Conservation (phyloP, 257 asterid genomes). For the Forsythia suspensa region DNA sequence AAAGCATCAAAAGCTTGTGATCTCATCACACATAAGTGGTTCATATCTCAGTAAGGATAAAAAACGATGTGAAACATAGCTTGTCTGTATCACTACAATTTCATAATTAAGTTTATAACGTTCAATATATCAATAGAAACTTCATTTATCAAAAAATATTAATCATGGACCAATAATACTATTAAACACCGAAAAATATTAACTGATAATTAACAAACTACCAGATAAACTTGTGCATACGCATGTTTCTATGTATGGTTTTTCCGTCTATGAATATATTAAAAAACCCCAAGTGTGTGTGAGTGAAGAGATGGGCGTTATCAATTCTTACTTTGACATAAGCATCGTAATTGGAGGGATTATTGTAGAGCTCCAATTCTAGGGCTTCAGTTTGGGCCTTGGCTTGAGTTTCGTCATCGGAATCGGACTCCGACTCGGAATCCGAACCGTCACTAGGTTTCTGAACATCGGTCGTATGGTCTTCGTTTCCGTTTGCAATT, state of each 20-base stretch:
- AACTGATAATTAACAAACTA: too few species aligned
- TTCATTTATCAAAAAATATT: neutral
- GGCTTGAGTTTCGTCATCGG: conserved; percentile 66
- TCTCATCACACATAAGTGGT: neutral
- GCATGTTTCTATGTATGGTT: neutral
- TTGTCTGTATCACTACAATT: conserved; percentile 1
- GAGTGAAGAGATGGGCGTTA: neutral
- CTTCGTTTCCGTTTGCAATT: conserved; percentile 23
- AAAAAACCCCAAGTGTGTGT: too few species aligned
- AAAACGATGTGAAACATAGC: neutral
- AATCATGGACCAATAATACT: neutral
- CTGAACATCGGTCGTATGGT: conserved; percentile 52
- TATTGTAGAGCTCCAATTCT: conserved; percentile 48
- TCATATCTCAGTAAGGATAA: neutral
- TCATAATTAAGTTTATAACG: neutral
- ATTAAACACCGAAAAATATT: too few species aligned
- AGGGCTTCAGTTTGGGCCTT: conserved; percentile 67
- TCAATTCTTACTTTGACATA: conserved; percentile 62
- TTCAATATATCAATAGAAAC: neutral
- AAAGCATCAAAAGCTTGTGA: neutral
- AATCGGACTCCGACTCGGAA: conserved; percentile 39
- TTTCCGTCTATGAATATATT: neutral
- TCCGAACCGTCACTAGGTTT: conserved; percentile 40
- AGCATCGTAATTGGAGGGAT: conserved; percentile 71
- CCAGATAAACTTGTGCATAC: too few species aligned